Conservation (phyloP, 441 rosid genomes). For the Jatropha podagrica region DNA sequence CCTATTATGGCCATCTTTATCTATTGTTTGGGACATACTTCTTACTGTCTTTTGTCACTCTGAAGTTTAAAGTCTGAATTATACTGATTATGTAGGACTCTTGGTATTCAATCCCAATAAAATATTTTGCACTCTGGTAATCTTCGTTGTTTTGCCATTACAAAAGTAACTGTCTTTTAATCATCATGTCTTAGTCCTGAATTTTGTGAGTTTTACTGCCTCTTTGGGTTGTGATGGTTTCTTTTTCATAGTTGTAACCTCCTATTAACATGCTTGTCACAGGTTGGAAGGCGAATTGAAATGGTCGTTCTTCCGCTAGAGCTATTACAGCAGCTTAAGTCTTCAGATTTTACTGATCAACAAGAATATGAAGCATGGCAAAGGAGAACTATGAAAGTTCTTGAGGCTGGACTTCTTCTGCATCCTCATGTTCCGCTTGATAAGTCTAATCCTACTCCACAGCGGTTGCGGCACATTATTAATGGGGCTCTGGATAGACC, state of each 20-base stretch:
- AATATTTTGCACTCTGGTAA: neutral
- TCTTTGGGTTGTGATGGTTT: neutral
- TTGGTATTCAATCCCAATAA: neutral
- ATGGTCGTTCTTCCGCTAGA: conserved; percentile 86
- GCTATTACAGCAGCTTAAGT: conserved; percentile 87
- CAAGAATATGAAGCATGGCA: conserved; percentile 89
- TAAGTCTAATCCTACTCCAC: conserved; percentile 56
- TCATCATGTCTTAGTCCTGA: neutral
- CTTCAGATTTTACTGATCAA: conserved; percentile 81
- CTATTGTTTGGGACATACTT: neutral
- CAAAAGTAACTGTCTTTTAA: neutral
- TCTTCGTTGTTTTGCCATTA: neutral
- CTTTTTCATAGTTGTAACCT: neutral
- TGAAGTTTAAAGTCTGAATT: neutral
- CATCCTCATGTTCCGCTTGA: conserved; percentile 87
- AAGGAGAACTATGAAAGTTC: conserved; percentile 76
- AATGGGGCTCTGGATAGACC: conserved; percentile 72
- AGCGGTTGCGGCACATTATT: conserved; percentile 72
- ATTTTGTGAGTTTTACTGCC: conserved; percentile 3
- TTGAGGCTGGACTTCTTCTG: conserved; percentile 84
- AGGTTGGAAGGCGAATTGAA: conserved; percentile 94
- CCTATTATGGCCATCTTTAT: neutral
- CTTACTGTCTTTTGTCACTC: neutral
- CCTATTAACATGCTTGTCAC: conserved; percentile 17
- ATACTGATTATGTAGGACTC: neutral